Evolutionary conservation across 805 yeast genomes (phyloP), one percentile per base, ranked within the genome.

Genomic region (Maudiozyma serrabonitensis): DNA sequence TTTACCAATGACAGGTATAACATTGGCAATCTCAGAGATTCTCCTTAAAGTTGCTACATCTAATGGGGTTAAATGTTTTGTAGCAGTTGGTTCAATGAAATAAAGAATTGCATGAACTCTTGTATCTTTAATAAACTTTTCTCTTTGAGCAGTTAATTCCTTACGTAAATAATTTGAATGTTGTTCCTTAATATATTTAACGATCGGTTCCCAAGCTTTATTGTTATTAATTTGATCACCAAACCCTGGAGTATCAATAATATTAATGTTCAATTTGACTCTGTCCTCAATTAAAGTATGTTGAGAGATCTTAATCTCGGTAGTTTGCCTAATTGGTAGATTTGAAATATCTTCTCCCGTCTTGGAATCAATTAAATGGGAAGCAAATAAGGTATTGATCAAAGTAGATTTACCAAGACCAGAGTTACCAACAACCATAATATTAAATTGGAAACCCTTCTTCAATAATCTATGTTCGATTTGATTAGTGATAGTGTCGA

Each of bases 181-280:
- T 70, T 90, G 97, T 69, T 90, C 97, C 71, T 90, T 90, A 66
- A 90, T 87, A 70, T 89, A 90, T 69, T 87, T 88, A 56, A 90
- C 83, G 54, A 90, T 82, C 47, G 96, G 96, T 60, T 90, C 98
- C 96, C 97, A 91, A 69, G 95, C 89, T 69, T 84, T 86, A 61
- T 87, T 95, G 69, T 90, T 90, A 72, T 89, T 87, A 57, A 93
- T 85, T 70, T 87, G 96, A 74, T 93, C 99, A 39, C 96, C 98
- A 73, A 88, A 93, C 15, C 98, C 98, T 19, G 98, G 98, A 3
- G 99, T 93, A 66, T 93, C 99, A 63, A 93, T 87, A 49, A 93
- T 81, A 60, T 88, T 90, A 55, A 93, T 72, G 60, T 84, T 84
- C 65, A 93, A 79, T 54, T 82, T 81, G 50, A 93, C 98, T 56